A percentile compares a stretch with the other conserved stretches of the same genome.
These are phyloP conservation scores for Ceratobasidium theobromae DNA, from an alignment of 1,284 basidiomycete species.

Conservation along the genomic window DNA sequence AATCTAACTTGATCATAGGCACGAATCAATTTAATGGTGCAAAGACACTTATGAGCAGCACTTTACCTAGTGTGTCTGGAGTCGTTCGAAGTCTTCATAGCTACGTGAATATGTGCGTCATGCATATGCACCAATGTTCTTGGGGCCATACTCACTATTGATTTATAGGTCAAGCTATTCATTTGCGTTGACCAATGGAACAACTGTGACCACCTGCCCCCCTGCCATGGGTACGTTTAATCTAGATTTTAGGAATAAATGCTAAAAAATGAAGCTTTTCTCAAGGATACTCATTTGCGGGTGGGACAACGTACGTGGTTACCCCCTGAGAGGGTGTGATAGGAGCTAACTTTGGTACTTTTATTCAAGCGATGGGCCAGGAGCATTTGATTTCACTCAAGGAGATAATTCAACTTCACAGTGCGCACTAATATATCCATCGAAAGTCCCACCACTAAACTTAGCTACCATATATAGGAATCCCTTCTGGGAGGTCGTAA, in stretches of 20 bases:
- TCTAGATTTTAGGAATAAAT: neutral
- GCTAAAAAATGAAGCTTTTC: slow-evolving; percentile 31
- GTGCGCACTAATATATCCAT: slow-evolving; percentile 43
- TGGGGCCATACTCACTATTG: neutral
- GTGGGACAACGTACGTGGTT: slow-evolving; percentile 68
- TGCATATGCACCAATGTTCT: neutral
- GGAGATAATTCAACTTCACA: slow-evolving; percentile 67
- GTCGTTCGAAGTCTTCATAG: slow-evolving; percentile 65
- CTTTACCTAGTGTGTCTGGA: slow-evolving; percentile 50
- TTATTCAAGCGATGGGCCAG: slow-evolving; percentile 63
- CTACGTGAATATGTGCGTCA: slow-evolving; percentile 65
- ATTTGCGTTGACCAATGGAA: slow-evolving; percentile 68
- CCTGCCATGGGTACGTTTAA: slow-evolving; percentile 65
- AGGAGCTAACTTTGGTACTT: slow-evolving; percentile 1
- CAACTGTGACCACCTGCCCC: slow-evolving; percentile 70
- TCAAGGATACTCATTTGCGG: slow-evolving; percentile 70
- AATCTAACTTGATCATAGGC: slow-evolving; percentile 69
- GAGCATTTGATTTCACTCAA: slow-evolving; percentile 78
- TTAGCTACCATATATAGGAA: slow-evolving; percentile 53
- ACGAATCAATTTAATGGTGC: slow-evolving; percentile 66
- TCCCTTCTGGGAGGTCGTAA: slow-evolving; percentile 80
- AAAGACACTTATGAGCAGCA: slow-evolving; percentile 56
- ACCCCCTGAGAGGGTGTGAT: neutral
- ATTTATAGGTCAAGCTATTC: slow-evolving; percentile 58
- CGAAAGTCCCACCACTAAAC: neutral